These are phyloP conservation scores for Avena eriantha DNA, from an alignment of 176 grass and related monocot genomes.

Conservation along the genomic window DNA sequence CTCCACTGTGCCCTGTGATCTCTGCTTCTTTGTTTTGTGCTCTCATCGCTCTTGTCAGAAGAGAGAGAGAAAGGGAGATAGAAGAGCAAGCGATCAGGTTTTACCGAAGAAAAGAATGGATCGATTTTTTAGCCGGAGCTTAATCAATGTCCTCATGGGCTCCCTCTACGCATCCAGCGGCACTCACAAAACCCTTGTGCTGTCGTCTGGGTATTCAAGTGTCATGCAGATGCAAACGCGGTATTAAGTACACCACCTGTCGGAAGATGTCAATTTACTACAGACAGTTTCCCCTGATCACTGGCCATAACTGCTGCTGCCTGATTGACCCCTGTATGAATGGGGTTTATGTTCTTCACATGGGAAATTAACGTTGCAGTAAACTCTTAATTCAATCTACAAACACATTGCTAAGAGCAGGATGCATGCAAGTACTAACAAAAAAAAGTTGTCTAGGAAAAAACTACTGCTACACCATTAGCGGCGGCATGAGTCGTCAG, in stretches of 20 bases:
- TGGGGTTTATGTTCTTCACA: not conserved
- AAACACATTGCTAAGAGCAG: too few species aligned
- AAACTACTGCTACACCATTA: not conserved
- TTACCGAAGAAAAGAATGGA: not conserved
- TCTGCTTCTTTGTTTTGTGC: not conserved
- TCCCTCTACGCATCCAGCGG: not conserved
- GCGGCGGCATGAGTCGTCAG: not conserved
- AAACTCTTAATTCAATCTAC: not conserved
- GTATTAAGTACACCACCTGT: not conserved
- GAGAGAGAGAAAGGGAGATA: not conserved
- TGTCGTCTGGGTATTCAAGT: conserved; percentile 28
- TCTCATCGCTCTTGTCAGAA: conserved; percentile 14
- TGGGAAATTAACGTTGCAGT: not conserved
- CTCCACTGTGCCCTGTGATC: conserved; percentile 26
- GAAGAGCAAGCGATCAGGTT: too few species aligned
- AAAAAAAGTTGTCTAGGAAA: not conserved
- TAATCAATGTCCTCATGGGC: conserved; percentile 43
- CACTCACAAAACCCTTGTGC: conserved; percentile 49
- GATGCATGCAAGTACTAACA: not conserved
- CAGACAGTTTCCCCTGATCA: conserved; percentile 18
- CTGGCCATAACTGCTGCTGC: conserved; percentile 16
- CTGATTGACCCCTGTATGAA: not conserved
- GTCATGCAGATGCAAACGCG: conserved; percentile 9
- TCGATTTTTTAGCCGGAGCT: conserved; percentile 20
- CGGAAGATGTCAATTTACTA: not conserved